Conservation (phyloP, 2,329 filamentous ascomycete species). For the Alternaria consortialis region DNA sequence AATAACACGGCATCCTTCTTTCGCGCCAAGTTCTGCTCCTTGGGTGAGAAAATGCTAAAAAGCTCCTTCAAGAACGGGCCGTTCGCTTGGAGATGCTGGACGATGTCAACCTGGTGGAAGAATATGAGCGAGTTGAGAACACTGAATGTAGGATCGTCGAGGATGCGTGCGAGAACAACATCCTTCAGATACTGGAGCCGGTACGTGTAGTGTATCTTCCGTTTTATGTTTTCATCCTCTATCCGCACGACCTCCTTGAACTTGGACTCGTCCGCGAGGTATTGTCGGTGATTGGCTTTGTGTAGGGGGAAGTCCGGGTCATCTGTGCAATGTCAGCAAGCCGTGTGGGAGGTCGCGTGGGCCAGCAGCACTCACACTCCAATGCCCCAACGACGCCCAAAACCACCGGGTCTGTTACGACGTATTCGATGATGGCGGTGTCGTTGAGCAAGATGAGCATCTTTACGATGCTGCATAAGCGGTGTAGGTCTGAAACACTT, state of each 20-base stretch:
- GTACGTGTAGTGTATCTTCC: constrained; percentile 96
- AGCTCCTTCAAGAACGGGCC: constrained; percentile 80
- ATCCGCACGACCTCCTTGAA: constrained; percentile 98
- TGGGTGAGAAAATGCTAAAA: constrained; percentile 81
- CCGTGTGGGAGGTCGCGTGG: background rate
- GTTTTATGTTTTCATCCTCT: constrained; percentile 79
- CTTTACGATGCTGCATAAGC: constrained; percentile 98
- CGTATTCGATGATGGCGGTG: constrained; percentile 90
- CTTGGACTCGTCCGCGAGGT: constrained; percentile 84
- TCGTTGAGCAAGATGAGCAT: constrained; percentile 94
- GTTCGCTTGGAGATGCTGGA: constrained; percentile 91
- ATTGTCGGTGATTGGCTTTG: constrained; percentile 96
- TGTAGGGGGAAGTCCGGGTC: constrained; percentile 97
- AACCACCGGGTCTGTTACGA: constrained; percentile 88
- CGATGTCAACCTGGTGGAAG: constrained; percentile 98
- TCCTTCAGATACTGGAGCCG: constrained; percentile 96
- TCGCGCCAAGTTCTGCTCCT: constrained; percentile 70
- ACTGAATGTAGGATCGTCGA: constrained; percentile 97
- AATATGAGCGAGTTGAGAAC: constrained; percentile 98
- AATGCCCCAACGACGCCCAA: constrained; percentile 93
- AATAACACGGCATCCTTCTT: constrained; percentile 96
- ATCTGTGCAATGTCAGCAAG: constrained; percentile 61
- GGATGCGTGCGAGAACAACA: constrained; percentile 93
- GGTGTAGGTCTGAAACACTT: constrained; percentile 84
- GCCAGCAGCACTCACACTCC: constrained; percentile 68